Evolutionary conservation across 768 basidiomycete species (phyloP).

Genomic region (Lactifluus pinguis): DNA sequence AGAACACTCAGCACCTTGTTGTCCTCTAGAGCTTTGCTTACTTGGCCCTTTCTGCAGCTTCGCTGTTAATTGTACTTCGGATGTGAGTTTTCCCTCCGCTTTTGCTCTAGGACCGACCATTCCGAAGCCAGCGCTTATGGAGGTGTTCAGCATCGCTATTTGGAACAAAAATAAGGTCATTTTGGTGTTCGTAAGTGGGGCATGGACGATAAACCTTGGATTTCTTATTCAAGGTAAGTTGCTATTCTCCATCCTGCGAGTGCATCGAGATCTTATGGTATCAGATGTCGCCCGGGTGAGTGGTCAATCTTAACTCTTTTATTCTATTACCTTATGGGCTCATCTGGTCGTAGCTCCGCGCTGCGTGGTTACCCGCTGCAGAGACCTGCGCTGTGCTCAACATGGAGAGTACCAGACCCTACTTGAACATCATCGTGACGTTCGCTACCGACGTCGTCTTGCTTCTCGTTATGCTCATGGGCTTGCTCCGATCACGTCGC

Average conservation of each 20-base stretch:
- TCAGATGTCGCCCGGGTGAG: neutral
- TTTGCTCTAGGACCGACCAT: too few relatives aligned
- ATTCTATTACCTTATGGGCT: neutral
- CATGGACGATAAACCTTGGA: neutral
- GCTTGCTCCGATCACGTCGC: neutral
- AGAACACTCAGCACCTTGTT: neutral
- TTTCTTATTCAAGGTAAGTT: neutral
- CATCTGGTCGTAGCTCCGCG: neutral
- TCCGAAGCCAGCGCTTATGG: neutral
- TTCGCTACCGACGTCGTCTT: slow-evolving; percentile 1
- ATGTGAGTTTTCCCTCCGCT: neutral
- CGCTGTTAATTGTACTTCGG: neutral
- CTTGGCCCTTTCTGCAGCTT: neutral
- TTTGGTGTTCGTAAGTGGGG: neutral
- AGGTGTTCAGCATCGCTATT: neutral
- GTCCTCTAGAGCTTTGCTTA: neutral
- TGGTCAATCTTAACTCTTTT: neutral
- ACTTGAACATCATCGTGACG: neutral
- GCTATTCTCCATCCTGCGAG: neutral
- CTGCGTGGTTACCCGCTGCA: neutral
- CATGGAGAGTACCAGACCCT: neutral
- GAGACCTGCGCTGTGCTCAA: neutral
- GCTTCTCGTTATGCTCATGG: neutral
- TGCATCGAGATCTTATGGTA: neutral
- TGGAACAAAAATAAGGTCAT: neutral